Percentiles rank a stretch among this genome's conserved stretches.
These are phyloP conservation scores for Apiotrichum brassicae DNA, from an alignment of 1,284 basidiomycete genomes.

Conservation along the genomic window DNA sequence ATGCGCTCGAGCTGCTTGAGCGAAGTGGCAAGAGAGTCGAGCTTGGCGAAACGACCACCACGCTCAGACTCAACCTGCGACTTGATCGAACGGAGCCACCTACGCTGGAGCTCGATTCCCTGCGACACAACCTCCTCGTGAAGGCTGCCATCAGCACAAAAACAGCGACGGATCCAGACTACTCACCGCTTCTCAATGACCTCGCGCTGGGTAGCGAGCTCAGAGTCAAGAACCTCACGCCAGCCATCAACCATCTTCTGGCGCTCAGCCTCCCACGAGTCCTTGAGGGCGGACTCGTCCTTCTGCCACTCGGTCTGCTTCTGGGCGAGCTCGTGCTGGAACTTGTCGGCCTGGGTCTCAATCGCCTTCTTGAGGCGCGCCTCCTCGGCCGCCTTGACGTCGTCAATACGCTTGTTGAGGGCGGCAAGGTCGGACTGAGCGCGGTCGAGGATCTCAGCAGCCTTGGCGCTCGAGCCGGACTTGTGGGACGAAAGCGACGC, in stretches of 20 bases:
- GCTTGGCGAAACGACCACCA: conserved; percentile 86
- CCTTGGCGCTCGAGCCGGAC: conserved; percentile 57
- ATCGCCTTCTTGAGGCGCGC: conserved; percentile 68
- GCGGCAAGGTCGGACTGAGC: conserved; percentile 79
- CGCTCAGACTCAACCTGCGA: conserved; percentile 93
- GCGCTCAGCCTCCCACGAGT: conserved; percentile 74
- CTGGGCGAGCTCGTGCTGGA: conserved; percentile 73
- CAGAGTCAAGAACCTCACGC: conserved; percentile 76
- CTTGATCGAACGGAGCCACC: conserved; percentile 96
- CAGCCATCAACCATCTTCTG: conserved; percentile 68
- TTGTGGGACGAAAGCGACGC: conserved; percentile 66
- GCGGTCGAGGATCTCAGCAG: conserved; percentile 51
- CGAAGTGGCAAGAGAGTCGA: conserved; percentile 84
- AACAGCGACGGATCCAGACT: neutral
- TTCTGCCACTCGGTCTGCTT: conserved; percentile 77
- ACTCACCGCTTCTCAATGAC: conserved; percentile 86
- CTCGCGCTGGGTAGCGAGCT: conserved; percentile 81
- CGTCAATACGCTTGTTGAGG: conserved; percentile 70
- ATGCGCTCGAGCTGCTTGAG: conserved; percentile 86
- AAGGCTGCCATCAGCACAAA: conserved; percentile 53
- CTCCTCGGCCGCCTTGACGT: conserved; percentile 75
- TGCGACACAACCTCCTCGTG: conserved; percentile 93
- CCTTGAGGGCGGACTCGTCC: conserved; percentile 81
- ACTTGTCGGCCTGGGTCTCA: conserved; percentile 76
- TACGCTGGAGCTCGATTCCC: conserved; percentile 91